Base-by-base conservation (phyloP, 2,329 filamentous ascomycete genomes). In the Ascochyta clinopodiicola region DNA sequence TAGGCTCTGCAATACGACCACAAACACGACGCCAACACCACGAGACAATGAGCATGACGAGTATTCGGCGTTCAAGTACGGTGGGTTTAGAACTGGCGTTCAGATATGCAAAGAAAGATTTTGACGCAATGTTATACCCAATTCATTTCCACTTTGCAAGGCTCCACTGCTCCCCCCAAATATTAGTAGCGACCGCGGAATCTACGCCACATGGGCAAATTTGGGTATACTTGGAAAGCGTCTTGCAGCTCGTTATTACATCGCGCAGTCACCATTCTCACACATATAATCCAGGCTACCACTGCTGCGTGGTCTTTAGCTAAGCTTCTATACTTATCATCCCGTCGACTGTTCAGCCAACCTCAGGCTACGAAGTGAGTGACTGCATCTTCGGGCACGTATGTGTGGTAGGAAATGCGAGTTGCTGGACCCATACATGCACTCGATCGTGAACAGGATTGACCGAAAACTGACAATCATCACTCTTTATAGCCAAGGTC, bases 71-170 rank as follows among this genome's bases (percentile, higher is more conserved):
- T 51, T 51, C 25, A 25, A 45, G 6, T 29, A 27, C 21, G 43
- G 17, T 17, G 17, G 17, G 36, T 52, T 43, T 42, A 43, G 25
- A 40, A 43, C 43, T 52, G 49, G 49, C 49, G 36, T 46, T 52
- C 36, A 40, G 42, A 35, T 15, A 27, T 22, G 42, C 22, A 27
- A 36, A 43, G 22, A 37, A 46, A 51, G 46, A 43, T 31, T 51
- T 43, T 37, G 48, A 32, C 38, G 27, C 37, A 51, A 51, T 56
- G 52, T 51, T 56, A 56, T 56, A 56, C 52, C 47, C 52, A 51
- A 15, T 19, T 49, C 19, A 45, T 24, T 36, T 50, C 36, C 12
- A 31, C 21, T n/a, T n/a, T 12, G 4, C 38, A 40, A 24, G 36
- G 17, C 8, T 21, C 8, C 10, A 12, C 5, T 8, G 9, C 17